phyloP scores from a whole-genome alignment of 2,329 filamentous ascomycete species.

The Fusarium lateritium region DNA sequence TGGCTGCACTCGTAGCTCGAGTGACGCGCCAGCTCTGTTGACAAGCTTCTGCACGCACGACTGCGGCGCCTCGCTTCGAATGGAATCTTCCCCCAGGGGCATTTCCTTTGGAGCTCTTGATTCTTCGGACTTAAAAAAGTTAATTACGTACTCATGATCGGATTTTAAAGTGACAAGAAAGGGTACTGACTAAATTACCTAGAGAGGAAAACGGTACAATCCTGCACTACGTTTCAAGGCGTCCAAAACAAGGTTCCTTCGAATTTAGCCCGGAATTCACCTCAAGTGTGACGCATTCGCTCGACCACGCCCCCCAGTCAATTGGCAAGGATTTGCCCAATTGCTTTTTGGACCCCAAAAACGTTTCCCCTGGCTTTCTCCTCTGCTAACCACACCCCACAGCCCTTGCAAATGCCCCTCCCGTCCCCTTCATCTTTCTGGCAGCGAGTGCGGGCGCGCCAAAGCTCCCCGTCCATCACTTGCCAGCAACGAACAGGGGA shows the following conservation, averaged over 20 bases:
- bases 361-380: conserved; percentile 10
- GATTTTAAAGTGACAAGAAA: conserved; percentile 18
- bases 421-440: conserved; percentile 39
- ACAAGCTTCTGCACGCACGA: not conserved
- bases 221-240: conserved; percentile 25
- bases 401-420: conserved; percentile 28
- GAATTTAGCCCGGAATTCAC: conserved; percentile 32
- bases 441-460: conserved; percentile 29
- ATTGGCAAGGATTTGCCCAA: conserved; percentile 11
- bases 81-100: conserved; percentile 1
- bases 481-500: conserved; percentile 5
- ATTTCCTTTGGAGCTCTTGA: conserved; percentile 4
- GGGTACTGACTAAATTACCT: not conserved
- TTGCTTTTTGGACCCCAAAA: conserved; percentile 25
- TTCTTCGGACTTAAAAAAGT: conserved; percentile 17
- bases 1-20: too few species aligned
- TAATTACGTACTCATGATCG: conserved; percentile 14
- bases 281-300: conserved; percentile 5
- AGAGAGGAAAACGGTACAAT: not conserved
- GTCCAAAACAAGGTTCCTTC: conserved; percentile 1
- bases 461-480: conserved; percentile 26
- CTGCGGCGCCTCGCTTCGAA: conserved; percentile 10
- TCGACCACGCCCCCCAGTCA: conserved; percentile 9
- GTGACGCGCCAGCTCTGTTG: not conserved
- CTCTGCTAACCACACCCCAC: conserved; percentile 22